A percentile compares a stretch with the other conserved stretches of the same genome.
Evolutionary conservation across 1,284 basidiomycete genomes (phyloP).

Genomic region (Microbotryum silenes-acaulis): DNA sequence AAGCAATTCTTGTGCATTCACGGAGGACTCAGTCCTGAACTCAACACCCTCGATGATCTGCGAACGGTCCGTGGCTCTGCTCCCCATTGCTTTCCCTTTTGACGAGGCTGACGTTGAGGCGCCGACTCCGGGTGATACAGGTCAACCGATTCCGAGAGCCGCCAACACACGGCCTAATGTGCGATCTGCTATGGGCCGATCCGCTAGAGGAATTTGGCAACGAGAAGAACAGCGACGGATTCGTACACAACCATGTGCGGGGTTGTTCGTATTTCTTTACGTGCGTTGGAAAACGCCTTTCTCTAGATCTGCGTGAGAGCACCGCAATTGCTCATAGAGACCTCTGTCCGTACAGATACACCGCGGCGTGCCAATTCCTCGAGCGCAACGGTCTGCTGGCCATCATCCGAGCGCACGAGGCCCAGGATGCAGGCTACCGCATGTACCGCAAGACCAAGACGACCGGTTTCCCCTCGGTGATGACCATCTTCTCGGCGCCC

Average conservation of each 20-base stretch:
- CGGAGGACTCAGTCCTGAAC: constrained; percentile 81
- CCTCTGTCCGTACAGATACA: constrained; percentile 53
- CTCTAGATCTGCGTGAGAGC: not conserved
- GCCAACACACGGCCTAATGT: constrained; percentile 88
- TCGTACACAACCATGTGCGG: constrained; percentile 85
- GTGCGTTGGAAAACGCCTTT: constrained; percentile 47
- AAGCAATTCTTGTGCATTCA: constrained; percentile 96
- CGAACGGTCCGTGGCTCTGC: constrained; percentile 51
- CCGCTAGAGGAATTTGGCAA: constrained; percentile 88
- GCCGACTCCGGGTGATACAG: constrained; percentile 41
- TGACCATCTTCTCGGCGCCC: constrained; percentile 93
- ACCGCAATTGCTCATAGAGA: not conserved
- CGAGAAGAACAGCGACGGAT: constrained; percentile 77
- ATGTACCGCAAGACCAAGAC: constrained; percentile 97
- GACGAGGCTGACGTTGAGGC: not conserved
- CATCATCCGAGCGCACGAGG: constrained; percentile 89
- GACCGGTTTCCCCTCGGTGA: constrained; percentile 81
- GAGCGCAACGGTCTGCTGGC: constrained; percentile 90
- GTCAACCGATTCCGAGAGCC: constrained; percentile 92
- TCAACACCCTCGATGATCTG: constrained; percentile 84
- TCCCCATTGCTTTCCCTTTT: not conserved
- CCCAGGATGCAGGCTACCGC: constrained; percentile 91
- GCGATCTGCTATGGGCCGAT: constrained; percentile 91
- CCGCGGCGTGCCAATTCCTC: constrained; percentile 85
- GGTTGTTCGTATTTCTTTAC: constrained; percentile 97